Evolutionary conservation across 1,284 basidiomycete species (phyloP), one percentile per base, ranked within the genome.

Genomic region (Trametes hirsuta): DNA sequence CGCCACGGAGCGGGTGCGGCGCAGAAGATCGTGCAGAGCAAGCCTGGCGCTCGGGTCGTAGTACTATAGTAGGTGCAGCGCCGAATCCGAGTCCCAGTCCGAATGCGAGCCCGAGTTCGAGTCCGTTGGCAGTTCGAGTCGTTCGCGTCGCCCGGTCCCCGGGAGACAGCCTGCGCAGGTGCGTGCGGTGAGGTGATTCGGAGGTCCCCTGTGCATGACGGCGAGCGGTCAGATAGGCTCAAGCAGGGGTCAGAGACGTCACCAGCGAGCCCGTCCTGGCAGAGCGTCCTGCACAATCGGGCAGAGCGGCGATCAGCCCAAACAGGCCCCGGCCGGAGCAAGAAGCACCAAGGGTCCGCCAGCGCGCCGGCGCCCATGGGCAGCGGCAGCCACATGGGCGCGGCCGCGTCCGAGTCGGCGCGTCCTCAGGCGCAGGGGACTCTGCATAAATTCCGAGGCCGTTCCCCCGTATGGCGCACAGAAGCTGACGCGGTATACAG

Each of bases 331-430:
- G 55, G 55, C 48, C 48, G 55, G 48, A 41, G 36, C 49, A 57
- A 46, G 47, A 50, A 57, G 45, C 15, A 41, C 22, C 6, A 42
- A 21, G 18, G 4, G 30, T 40, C 18, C 42, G 30, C 30, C 41
- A 36, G 35, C 49, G 42, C 55, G 55, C 55, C 48, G 24, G 48
- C 55, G 55, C 48, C 40, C 48, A 30, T 11, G 18, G 14, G 36
- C 55, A 34, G 36, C 42, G 48, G 35, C 24, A 15, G 25, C 55
- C 55, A 24, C 48, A 45, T 37, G 55, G 44, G 55, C 55, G 55
- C 54, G 37, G 54, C 47, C 54, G 44, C 49, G 36, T 34, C 39
- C 54, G 18, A 18, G 18, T 18, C 18, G 18, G 18, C 18, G 18
- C 18, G 18, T 18, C 18, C 18, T 18, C 18, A 18, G 18, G 30